A percentile compares a stretch with the other conserved stretches of the same genome.
phyloP scores from a whole-genome alignment of 2,329 filamentous ascomycete species.

The Dichotomopilus funicola region DNA sequence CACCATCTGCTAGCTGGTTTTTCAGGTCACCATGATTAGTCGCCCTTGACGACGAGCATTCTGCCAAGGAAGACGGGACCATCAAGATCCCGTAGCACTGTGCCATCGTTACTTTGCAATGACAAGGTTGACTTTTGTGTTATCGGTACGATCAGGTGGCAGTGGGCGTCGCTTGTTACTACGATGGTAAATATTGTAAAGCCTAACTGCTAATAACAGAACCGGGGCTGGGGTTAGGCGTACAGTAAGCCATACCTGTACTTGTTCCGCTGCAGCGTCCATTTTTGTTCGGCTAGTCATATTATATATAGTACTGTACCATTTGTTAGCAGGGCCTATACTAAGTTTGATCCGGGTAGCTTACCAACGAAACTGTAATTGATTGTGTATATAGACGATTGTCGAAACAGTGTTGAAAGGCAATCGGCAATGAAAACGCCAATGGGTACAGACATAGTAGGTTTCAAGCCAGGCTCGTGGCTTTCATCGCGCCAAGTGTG shows the following conservation, averaged over 20 bases:
- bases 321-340: neutral
- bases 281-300: neutral
- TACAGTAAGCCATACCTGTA: neutral
- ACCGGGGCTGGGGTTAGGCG: constrained; percentile 4
- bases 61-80: too few relatives aligned
- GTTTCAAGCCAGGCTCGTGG: too few relatives aligned
- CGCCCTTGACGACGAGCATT: too few relatives aligned
- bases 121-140: neutral
- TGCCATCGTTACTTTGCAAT: neutral
- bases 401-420: constrained; percentile 8
- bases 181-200: neutral
- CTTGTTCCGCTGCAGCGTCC: constrained; percentile 3
- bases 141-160: neutral
- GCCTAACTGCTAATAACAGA: neutral
- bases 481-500: too few relatives aligned
- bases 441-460: neutral
- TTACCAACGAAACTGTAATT: constrained; percentile 4
- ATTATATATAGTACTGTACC: neutral
- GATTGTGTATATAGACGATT: constrained; percentile 4
- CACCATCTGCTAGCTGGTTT: too few relatives aligned
- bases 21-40: too few relatives aligned
- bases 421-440: constrained; percentile 3
- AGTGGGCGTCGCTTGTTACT: neutral
- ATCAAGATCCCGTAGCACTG: neutral
- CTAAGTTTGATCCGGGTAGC: constrained; percentile 7